Evolutionary conservation across 768 basidiomycete species (phyloP).

Genomic region (Sarcomyxa edulis): DNA sequence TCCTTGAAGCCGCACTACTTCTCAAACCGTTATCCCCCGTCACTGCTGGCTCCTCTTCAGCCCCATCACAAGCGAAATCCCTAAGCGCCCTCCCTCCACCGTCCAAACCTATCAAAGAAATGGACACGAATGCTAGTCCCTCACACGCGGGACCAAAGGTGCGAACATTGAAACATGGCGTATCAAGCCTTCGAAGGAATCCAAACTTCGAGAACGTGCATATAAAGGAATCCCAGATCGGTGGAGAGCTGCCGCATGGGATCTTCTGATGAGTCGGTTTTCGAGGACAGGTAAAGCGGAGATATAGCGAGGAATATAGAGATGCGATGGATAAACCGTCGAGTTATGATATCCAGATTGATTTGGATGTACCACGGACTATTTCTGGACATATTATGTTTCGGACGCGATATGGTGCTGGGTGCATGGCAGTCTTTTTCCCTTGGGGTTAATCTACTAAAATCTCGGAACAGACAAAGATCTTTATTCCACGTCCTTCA

Average conservation of each 20-base stretch:
- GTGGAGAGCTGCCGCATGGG: slow-evolving; percentile 94
- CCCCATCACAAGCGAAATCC: slow-evolving; percentile 39
- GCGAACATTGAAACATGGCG: slow-evolving; percentile 75
- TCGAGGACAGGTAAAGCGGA: slow-evolving; percentile 41
- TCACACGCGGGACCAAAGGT: slow-evolving; percentile 61
- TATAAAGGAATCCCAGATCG: slow-evolving; percentile 98
- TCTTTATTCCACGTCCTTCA: slow-evolving; percentile 94
- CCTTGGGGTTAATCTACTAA: too few species aligned
- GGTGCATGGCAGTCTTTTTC: too few species aligned
- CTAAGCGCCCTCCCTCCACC: slow-evolving; percentile 44
- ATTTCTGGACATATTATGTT: slow-evolving; percentile 95
- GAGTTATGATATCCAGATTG: slow-evolving; percentile 92
- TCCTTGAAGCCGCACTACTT: slow-evolving; percentile 58
- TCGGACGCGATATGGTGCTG: slow-evolving; percentile 90
- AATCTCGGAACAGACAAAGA: slow-evolving; percentile 80
- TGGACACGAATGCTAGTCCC: slow-evolving; percentile 91
- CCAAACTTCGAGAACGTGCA: slow-evolving; percentile 66
- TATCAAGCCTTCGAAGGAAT: slow-evolving; percentile 57
- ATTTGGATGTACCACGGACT: slow-evolving; percentile 94
- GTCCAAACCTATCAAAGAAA: slow-evolving; percentile 56
- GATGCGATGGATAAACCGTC: slow-evolving; percentile 76
- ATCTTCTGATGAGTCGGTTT: slow-evolving; percentile 60
- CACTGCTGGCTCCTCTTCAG: slow-evolving; percentile 38
- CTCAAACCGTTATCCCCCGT: slow-evolving; percentile 50
- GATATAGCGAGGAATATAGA: slow-evolving; percentile 44